Evolutionary conservation across 192 early-diverging fungal species (phyloP).

Genomic region (Geranomyces michiganensis): DNA sequence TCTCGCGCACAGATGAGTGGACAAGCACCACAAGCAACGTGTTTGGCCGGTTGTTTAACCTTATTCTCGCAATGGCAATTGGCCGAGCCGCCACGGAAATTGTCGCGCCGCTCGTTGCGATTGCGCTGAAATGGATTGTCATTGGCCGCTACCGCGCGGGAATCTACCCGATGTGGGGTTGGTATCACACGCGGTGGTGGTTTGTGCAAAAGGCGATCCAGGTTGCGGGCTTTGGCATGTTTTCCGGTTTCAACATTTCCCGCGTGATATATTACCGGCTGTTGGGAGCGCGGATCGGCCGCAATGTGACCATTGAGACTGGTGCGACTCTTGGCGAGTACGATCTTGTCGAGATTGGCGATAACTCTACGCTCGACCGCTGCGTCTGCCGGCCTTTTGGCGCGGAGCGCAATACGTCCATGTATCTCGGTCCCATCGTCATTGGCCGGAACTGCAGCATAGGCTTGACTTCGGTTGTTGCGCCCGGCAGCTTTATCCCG

Average conservation of each 20-base stretch:
- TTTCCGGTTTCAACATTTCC: conserved; percentile 22
- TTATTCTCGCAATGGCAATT: conserved; percentile 16
- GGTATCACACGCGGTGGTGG: conserved; percentile 53
- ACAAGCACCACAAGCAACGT: background rate
- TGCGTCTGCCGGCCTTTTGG: conserved; percentile 38
- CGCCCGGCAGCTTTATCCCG: conserved; percentile 42
- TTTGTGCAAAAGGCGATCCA: conserved; percentile 37
- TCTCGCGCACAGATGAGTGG: conserved; percentile 17
- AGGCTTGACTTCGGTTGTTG: conserved; percentile 40
- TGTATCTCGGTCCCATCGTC: conserved; percentile 44
- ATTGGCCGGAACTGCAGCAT: conserved; percentile 41
- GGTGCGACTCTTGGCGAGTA: conserved; percentile 45
- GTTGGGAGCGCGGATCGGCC: conserved; percentile 44
- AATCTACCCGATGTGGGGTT: conserved; percentile 48
- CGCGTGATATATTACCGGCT: conserved; percentile 33
- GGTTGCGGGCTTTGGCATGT: conserved; percentile 38
- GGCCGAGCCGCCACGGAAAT: conserved; percentile 19
- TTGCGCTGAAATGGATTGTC: conserved; percentile 47
- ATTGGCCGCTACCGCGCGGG: conserved; percentile 50
- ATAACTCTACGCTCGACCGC: conserved; percentile 37
- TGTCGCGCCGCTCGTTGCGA: conserved; percentile 38
- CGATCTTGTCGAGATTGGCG: conserved; percentile 50
- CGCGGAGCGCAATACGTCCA: conserved; percentile 37
- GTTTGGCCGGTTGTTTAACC: conserved; percentile 1
- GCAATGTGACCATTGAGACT: conserved; percentile 33